Base-by-base conservation (phyloP, 1,284 basidiomycete genomes). In the Calocybe gambosa region DNA sequence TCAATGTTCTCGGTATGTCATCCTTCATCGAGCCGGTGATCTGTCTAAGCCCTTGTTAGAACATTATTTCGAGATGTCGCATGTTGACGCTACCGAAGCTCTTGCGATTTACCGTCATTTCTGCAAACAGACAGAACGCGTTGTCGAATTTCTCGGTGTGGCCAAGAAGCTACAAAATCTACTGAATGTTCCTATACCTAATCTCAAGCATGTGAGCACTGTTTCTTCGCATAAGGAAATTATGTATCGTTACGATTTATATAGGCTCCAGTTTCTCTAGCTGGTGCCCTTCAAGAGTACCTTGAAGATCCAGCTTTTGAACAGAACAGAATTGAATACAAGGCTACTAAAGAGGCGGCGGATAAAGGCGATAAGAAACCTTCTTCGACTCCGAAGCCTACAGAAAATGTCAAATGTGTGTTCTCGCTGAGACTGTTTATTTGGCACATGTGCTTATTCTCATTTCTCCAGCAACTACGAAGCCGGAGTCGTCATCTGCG, bases 31-130 rank as follows among this genome's bases (percentile, higher is more conserved):
- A 12, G 21, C 19, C 21, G 5, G 1, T 21, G 15, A 21, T 21
- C 15, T 38, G 12, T 15, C 21, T 23, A 15, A 8, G 19, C 36
- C 36, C 45, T 26, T 16, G 2, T n/a, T 54, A 90, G 96, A 98
- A 62, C 89, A 96, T 68, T 99, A 98, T 68, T 98, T 99, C 61
- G 95, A 98, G 62, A 99, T 99, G 96, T 92, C 93, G 2, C 87
- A 90, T 55, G 68, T 85, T 18, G 95, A 99, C 63, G 96, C 95
- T 0, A 73, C 80, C 45, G 82, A 89, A 29, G 89, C 96, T 1
- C 78, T 99, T 26, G 70, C 74, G 25, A 85, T 98, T 52, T 99
- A 99, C 71, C 89, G 92, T 50, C 81, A 87, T 52, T 99, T 99
- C 67, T 96, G 93, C 69, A 84, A 82, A 50, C 93, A 99, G 64